Evolutionary conservation across 2,329 filamentous ascomycete species (phyloP), one percentile per base, ranked within the genome.

Genomic region (Colletotrichum phormii): DNA sequence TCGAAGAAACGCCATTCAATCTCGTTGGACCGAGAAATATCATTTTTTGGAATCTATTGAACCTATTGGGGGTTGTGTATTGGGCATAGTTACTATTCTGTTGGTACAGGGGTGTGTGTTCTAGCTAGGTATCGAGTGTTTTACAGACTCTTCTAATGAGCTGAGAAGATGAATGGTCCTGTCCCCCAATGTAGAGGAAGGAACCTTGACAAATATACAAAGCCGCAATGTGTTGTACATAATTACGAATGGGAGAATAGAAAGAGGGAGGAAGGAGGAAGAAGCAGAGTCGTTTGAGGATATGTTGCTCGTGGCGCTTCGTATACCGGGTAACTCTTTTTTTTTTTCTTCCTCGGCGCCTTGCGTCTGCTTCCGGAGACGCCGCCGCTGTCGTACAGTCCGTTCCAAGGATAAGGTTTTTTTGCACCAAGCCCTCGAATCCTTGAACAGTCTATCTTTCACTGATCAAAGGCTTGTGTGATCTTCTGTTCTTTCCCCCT

Each of bases 131-230:
- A 12, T 31, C 37, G 31, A 42, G 5, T 6, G 29, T 54, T 54
- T n/a, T 24, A 26, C 12, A 13, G 13, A 18, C 13, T 35, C 37
- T 46, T 61, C 53, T 22, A 53, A 18, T 72, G 59, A 72, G 69
- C 26, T 69, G 69, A 72, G 69, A 72, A 59, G 29, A 62, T 57
- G 33, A 35, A 35, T 37, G 18, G 2, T 13, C 26, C 26, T 46
- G 12, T 22, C 8, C n/a, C n/a, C 33, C 13, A 15, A 24, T 8
- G 58, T 31, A 18, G 57, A 26, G n/a, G 22, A n/a, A 58, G 33
- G 13, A 58, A 53, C 51, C 15, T 42, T 57, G 42, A 58, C 64
- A 71, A 71, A 57, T 42, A 53, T 63, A 63, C 60, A 53, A 53
- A 31, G 37, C 33, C 35, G n/a, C 42, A 22, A 22, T 31, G 55